phyloP scores from a whole-genome alignment of 805 yeast species.

The Candida incommunis region DNA sequence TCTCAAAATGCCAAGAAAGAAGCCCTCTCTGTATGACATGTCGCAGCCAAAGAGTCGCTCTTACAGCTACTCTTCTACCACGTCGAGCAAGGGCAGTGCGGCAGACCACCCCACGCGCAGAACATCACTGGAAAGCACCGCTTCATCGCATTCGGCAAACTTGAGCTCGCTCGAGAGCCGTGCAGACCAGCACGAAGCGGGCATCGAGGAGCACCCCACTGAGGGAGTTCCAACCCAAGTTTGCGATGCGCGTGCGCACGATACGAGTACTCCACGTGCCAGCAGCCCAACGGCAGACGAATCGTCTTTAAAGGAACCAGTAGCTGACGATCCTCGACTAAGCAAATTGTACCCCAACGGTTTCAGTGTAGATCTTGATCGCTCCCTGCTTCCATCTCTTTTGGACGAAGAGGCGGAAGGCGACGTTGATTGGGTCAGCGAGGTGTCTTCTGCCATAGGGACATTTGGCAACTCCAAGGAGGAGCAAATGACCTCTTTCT shows the following conservation, averaged over 20 bases:
- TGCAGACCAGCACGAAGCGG: too few relatives aligned
- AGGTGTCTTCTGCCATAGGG: not conserved
- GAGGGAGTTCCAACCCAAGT: not conserved
- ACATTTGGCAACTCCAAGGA: too few relatives aligned
- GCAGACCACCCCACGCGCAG: not conserved
- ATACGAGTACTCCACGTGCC: not conserved
- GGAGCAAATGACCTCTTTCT: too few relatives aligned
- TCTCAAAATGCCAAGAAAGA: not conserved
- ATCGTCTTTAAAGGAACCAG: not conserved
- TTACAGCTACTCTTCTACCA: not conserved
- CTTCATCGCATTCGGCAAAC: not conserved
- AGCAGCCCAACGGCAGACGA: not conserved
- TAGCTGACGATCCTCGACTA: not conserved
- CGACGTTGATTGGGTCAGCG: not conserved
- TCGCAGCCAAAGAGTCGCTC: not conserved
- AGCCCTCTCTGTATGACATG: not conserved
- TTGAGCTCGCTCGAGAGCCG: too few relatives aligned
- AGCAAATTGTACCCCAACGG: not conserved
- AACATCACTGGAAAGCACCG: not conserved
- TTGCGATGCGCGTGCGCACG: not conserved
- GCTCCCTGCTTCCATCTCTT: not conserved
- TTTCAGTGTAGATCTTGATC: not conserved
- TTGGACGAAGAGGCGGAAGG: slow-evolving; percentile 1
- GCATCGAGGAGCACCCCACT: not conserved
- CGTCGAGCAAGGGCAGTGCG: not conserved